These are phyloP conservation scores for Thyridium curvatum DNA, from an alignment of 2,329 filamentous ascomycete genomes.

Conservation along the genomic window DNA sequence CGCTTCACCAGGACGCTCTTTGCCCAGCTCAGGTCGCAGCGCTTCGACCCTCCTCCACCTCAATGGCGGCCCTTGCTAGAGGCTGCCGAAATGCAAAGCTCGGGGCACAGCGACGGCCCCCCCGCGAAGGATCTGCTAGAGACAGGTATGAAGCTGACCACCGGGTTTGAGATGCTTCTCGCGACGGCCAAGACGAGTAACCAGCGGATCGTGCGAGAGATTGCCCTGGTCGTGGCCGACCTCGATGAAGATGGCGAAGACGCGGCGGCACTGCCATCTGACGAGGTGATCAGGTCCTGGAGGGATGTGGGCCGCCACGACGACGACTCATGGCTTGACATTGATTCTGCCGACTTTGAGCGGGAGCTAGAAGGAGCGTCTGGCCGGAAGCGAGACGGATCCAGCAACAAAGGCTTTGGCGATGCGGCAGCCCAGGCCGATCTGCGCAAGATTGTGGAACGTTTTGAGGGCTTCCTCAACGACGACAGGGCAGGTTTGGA, in stretches of 20 bases:
- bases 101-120: constrained; percentile 6
- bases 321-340: constrained; percentile 85
- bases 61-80: constrained; percentile 37
- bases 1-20: constrained; percentile 85
- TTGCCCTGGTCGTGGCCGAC: constrained; percentile 71
- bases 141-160: constrained; percentile 82
- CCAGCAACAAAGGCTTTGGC: constrained; percentile 43
- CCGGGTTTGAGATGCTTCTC: constrained; percentile 85
- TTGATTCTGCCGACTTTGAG: constrained; percentile 86
- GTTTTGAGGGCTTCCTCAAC: constrained; percentile 89
- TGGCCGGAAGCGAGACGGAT: too few relatives aligned
- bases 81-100: constrained; percentile 14
- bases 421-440: constrained; percentile 65
- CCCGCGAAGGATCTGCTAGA: constrained; percentile 36
- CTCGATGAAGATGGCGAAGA: constrained; percentile 62
- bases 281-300: constrained; percentile 71
- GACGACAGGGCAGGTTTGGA: constrained; percentile 77
- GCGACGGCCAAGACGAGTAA: constrained; percentile 61
- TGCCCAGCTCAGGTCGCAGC: constrained; percentile 83
- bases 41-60: constrained; percentile 61
- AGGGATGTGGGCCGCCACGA: constrained; percentile 57
- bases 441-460: constrained; percentile 81
- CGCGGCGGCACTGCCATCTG: constrained; percentile 51
- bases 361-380: constrained; percentile 58
- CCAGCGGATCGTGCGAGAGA: constrained; percentile 64